phyloP scores from a whole-genome alignment of 441 rosid genomes.

The Populus hybrid region DNA sequence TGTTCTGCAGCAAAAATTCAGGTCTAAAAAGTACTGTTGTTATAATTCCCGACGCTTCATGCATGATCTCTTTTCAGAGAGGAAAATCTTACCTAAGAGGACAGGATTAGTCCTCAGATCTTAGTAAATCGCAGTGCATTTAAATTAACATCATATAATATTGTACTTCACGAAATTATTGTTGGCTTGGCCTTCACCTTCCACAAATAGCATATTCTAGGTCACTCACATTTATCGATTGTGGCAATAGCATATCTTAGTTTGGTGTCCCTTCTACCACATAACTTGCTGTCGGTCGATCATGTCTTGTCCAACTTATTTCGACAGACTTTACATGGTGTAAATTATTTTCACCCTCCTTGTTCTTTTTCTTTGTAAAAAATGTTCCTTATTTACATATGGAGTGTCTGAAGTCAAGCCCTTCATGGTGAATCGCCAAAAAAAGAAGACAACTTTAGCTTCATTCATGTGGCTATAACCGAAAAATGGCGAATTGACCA shows the following conservation, averaged over 20 bases:
- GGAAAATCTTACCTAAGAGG: too few species aligned
- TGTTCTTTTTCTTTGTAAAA: background rate
- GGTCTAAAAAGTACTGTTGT: too few species aligned
- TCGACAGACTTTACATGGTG: constrained; percentile 17
- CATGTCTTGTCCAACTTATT: constrained; percentile 23
- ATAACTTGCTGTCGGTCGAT: constrained; percentile 21
- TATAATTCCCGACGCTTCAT: too few species aligned
- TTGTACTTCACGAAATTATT: background rate
- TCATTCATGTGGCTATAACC: background rate
- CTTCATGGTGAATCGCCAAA: too few species aligned
- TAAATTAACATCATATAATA: constrained; percentile 8
- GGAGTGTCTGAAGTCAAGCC: too few species aligned
- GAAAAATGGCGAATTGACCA: background rate
- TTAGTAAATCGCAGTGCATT: background rate
- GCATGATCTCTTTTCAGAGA: background rate
- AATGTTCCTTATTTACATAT: too few species aligned
- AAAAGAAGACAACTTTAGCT: background rate
- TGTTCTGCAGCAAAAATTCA: too few species aligned
- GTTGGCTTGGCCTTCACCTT: constrained; percentile 16
- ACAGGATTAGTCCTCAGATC: background rate
- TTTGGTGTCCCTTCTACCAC: constrained; percentile 6
- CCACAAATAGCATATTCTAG: constrained; percentile 24
- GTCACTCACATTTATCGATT: constrained; percentile 13
- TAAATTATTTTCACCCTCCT: background rate
- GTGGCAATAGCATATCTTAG: background rate